Percentiles rank a stretch among this genome's conserved stretches.
Conservation (phyloP, 352 stramenopile genomes). For the Phytophthora sansomeana region DNA sequence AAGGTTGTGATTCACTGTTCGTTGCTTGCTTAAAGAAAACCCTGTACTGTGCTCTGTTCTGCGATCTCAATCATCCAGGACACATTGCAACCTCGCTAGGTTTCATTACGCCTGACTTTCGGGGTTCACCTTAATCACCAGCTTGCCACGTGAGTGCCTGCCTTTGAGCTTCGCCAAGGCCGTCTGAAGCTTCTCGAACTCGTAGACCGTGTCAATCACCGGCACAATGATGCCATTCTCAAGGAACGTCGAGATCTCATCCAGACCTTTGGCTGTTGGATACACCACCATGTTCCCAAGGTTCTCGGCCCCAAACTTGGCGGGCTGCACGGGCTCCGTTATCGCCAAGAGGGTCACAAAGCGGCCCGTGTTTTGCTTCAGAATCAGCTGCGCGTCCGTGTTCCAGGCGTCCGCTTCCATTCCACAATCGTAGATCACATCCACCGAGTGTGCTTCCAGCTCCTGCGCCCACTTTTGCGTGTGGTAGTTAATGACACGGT, state of each 20-base stretch:
- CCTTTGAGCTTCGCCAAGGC: slow-evolving; percentile 52
- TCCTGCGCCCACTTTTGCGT: slow-evolving; percentile 45
- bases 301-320: slow-evolving; percentile 28
- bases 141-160: slow-evolving; percentile 57
- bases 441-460: slow-evolving; percentile 43
- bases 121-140: slow-evolving; percentile 48
- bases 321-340: slow-evolving; percentile 14
- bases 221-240: slow-evolving; percentile 38
- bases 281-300: slow-evolving; percentile 17
- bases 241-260: slow-evolving; percentile 43
- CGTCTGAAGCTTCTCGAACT: slow-evolving; percentile 48
- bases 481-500: slow-evolving; percentile 50
- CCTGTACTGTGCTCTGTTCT: no score
- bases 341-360: slow-evolving; percentile 32
- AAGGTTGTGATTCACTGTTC: not conserved
- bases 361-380: slow-evolving; percentile 31
- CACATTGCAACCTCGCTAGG: not conserved
- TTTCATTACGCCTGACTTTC: slow-evolving; percentile 17
- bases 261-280: slow-evolving; percentile 25
- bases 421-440: slow-evolving; percentile 51
- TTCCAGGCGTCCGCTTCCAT: slow-evolving; percentile 44
- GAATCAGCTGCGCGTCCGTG: slow-evolving; percentile 32
- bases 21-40: not conserved
- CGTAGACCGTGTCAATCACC: slow-evolving; percentile 43
- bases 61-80: not conserved